A percentile compares a stretch with the other conserved stretches of the same genome.
Conservation (phyloP, 305 asterid genomes). For the Fraxinus greggii region DNA sequence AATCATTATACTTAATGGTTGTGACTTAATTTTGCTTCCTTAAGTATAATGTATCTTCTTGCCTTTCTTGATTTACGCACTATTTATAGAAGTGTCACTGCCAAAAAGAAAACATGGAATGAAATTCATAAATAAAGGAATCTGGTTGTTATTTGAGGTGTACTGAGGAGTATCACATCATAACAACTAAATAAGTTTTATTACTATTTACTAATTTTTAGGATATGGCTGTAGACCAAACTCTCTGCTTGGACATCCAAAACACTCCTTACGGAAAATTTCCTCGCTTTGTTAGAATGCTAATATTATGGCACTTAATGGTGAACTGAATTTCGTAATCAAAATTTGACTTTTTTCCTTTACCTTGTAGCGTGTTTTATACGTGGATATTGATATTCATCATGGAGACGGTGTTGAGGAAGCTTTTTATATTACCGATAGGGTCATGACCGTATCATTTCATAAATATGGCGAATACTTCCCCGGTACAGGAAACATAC, state of each 20-base stretch:
- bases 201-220: not conserved
- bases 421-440: slow-evolving; percentile 19
- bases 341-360: not conserved
- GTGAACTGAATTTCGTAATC: not conserved
- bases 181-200: not conserved
- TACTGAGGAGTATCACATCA: not conserved
- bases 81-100: too few relatives aligned
- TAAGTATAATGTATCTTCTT: not conserved
- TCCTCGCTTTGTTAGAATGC: not conserved
- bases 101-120: not conserved
- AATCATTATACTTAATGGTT: not conserved
- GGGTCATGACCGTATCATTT: slow-evolving; percentile 23
- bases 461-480: slow-evolving; percentile 9
- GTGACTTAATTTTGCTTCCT: not conserved
- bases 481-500: slow-evolving; percentile 51
- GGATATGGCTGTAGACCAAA: not conserved
- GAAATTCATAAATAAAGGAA: not conserved
- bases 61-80: not conserved
- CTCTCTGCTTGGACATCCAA: not conserved
- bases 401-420: slow-evolving; percentile 26
- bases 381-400: slow-evolving; percentile 10
- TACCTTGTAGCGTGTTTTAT: not conserved
- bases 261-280: not conserved
- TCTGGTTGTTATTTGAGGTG: not conserved
- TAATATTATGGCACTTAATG: not conserved